A percentile compares a stretch with the other conserved stretches of the same genome.
Evolutionary conservation across 2,329 filamentous ascomycete species (phyloP).

Genomic region (Cercospora zeae-maydis): DNA sequence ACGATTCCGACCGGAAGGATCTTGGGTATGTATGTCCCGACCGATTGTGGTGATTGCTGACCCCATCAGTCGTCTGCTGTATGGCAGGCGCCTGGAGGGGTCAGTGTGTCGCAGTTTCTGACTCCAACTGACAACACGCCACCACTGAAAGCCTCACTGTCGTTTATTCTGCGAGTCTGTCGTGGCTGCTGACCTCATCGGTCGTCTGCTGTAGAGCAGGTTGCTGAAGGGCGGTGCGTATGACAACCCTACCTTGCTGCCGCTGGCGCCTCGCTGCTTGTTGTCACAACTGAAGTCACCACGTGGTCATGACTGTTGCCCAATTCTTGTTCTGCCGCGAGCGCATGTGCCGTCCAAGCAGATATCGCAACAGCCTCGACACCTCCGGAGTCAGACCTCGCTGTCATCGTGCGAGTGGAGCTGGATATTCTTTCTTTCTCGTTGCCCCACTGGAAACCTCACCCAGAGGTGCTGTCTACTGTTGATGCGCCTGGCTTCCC

Average conservation of each 20-base stretch:
- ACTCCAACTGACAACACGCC: not conserved
- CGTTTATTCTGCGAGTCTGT: not conserved
- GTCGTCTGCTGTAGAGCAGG: not conserved
- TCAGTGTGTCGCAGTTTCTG: not conserved
- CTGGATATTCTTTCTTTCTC: too few relatives aligned
- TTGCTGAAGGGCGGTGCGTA: not conserved
- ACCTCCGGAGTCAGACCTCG: too few relatives aligned
- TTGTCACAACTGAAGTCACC: too few relatives aligned
- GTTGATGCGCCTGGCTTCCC: too few relatives aligned
- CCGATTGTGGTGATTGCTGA: not conserved
- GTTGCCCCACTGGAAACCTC: too few relatives aligned
- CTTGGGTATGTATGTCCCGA: not conserved
- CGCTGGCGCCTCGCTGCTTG: too few relatives aligned
- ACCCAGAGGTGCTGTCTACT: too few relatives aligned
- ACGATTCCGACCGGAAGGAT: not conserved
- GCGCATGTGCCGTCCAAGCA: too few relatives aligned
- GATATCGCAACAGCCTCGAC: too few relatives aligned
- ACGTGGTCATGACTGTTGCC: too few relatives aligned
- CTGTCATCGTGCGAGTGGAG: too few relatives aligned
- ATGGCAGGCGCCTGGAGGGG: not conserved
- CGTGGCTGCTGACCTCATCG: not conserved
- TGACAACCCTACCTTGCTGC: not conserved
- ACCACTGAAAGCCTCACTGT: not conserved
- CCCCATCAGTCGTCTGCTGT: not conserved
- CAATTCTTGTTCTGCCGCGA: too few relatives aligned